These are phyloP conservation scores for Sporopachydermia quercuum DNA, from an alignment of 805 yeast genomes.

Conservation along the genomic window DNA sequence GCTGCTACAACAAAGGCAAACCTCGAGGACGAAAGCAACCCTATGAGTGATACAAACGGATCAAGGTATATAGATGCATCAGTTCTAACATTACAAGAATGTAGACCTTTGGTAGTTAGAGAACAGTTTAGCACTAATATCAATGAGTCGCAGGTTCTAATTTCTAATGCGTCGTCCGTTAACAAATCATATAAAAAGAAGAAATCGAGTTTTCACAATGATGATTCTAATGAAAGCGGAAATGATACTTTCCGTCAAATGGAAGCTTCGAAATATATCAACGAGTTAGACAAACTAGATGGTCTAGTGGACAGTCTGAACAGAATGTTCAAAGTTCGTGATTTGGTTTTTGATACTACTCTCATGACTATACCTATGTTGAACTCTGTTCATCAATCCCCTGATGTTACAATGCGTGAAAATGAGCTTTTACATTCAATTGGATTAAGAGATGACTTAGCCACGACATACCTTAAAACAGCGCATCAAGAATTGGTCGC, in stretches of 20 bases:
- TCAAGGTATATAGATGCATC: not conserved
- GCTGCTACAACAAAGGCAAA: not conserved
- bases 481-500: not conserved
- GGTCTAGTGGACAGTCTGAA: not conserved
- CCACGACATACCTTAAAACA: not conserved
- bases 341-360: conserved; percentile 1
- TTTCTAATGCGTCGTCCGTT: not conserved
- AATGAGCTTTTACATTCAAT: not conserved
- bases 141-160: not conserved
- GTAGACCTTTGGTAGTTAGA: not conserved
- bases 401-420: conserved; percentile 9
- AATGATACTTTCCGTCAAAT: too few relatives aligned
- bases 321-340: not conserved
- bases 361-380: conserved; percentile 11
- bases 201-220: not conserved
- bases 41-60: not conserved
- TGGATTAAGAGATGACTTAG: not conserved
- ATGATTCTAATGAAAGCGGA: conserved; percentile 3
- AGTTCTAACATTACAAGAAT: not conserved
- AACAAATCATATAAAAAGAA: not conserved
- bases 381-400: conserved; percentile 15
- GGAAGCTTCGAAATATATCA: conserved; percentile 1
- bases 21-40: not conserved
- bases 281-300: not conserved
- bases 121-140: not conserved